phyloP scores from a whole-genome alignment of 148 eudicot species.

The Chenopodium suecicum region DNA sequence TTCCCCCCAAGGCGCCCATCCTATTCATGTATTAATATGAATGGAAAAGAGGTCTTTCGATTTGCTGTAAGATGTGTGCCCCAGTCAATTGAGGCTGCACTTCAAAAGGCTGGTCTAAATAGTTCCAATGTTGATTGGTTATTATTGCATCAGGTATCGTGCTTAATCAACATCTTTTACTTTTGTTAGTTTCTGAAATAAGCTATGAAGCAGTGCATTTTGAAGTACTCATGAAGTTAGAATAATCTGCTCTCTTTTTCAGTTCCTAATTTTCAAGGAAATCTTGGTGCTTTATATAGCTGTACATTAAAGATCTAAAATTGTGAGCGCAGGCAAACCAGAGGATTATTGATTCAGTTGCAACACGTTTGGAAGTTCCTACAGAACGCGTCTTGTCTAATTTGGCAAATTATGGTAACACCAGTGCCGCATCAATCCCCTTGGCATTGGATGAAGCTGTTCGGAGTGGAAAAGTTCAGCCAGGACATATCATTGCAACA shows the following conservation, averaged over 20 bases:
- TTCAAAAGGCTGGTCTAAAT: constrained; percentile 69
- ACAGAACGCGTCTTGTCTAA: constrained; percentile 83
- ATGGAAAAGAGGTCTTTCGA: constrained; percentile 90
- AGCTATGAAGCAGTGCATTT: too few species aligned
- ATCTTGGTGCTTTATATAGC: not conserved
- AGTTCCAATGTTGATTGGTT: constrained; percentile 81
- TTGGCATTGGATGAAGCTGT: constrained; percentile 93
- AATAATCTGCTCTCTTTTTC: too few species aligned
- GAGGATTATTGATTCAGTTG: constrained; percentile 80
- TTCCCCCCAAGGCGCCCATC: constrained; percentile 52
- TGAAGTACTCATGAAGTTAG: too few species aligned
- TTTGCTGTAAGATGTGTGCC: constrained; percentile 85
- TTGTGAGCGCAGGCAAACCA: constrained; percentile 73
- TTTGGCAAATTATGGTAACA: constrained; percentile 85
- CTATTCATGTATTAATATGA: constrained; percentile 78
- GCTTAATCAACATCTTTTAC: not conserved
- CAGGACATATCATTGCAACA: constrained; percentile 77
- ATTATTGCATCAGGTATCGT: constrained; percentile 85
- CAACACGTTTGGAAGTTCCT: constrained; percentile 65
- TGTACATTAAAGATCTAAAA: not conserved
- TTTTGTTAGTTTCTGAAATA: not conserved
- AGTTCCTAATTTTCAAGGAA: not conserved
- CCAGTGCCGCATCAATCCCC: constrained; percentile 96
- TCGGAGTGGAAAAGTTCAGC: constrained; percentile 70
- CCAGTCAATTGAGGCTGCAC: constrained; percentile 65